A percentile compares a stretch with the other conserved stretches of the same genome.
Evolutionary conservation across 306 rosid species (phyloP).

Genomic region (Astragalus membranaceus): DNA sequence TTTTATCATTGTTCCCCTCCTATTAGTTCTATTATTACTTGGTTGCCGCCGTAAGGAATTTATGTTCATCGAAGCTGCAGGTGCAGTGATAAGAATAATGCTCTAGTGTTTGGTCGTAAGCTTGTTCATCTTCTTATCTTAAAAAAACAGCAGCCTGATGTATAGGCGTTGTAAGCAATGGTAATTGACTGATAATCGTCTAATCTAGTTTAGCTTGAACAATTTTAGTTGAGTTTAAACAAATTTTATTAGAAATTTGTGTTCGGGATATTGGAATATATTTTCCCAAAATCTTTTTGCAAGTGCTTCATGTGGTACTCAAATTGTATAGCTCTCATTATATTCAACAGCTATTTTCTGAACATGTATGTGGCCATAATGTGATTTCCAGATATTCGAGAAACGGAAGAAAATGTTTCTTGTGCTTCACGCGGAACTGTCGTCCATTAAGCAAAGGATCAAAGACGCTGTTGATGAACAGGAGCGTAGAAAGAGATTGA

Average conservation of each 20-base stretch:
- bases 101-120: neutral
- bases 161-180: too few relatives aligned
- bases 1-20: neutral
- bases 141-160: too few relatives aligned
- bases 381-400: slow-evolving; percentile 64
- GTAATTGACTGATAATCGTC: too few relatives aligned
- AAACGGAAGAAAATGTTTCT: too few relatives aligned
- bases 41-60: neutral
- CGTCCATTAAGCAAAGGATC: slow-evolving; percentile 48
- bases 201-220: too few relatives aligned
- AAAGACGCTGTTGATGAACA: slow-evolving; percentile 40
- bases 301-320: neutral
- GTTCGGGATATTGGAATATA: neutral
- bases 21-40: neutral
- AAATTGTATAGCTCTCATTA: neutral
- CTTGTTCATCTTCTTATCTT: neutral
- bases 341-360: neutral
- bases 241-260: neutral
- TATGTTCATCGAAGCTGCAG: slow-evolving; percentile 4
- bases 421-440: slow-evolving; percentile 40
- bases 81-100: neutral
- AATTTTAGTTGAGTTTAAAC: neutral
- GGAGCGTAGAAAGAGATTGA: too few relatives aligned
- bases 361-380: slow-evolving; percentile 4
- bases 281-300: neutral